These are phyloP conservation scores for Auriculariales sp. DNA, from an alignment of 768 basidiomycete genomes.

Conservation along the genomic window DNA sequence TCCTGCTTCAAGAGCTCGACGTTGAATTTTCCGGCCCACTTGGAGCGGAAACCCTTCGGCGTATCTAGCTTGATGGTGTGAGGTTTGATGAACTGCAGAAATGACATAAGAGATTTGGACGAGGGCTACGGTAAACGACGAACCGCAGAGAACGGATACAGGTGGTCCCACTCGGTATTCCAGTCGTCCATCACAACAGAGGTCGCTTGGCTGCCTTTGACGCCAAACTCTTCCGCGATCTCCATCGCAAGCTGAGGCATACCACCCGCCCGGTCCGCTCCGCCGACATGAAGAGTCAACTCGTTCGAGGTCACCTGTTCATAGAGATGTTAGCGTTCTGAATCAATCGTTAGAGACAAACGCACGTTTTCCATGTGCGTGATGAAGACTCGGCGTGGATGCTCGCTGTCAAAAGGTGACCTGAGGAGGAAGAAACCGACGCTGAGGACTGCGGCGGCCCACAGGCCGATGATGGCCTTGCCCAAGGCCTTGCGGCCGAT, in stretches of 20 bases:
- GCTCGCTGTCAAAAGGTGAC: constrained; percentile 63
- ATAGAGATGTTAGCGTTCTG: not conserved
- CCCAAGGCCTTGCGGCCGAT: constrained; percentile 32
- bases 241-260: constrained; percentile 44
- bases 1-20: constrained; percentile 45
- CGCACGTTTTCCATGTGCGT: constrained; percentile 77
- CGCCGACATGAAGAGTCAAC: constrained; percentile 65
- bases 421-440: constrained; percentile 49
- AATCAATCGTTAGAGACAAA: not conserved
- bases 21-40: constrained; percentile 34
- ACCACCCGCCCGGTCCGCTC: constrained; percentile 72
- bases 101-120: not conserved
- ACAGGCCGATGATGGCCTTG: constrained; percentile 27
- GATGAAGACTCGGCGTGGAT: constrained; percentile 78
- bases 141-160: constrained; percentile 72
- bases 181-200: constrained; percentile 54
- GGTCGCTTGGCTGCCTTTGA: constrained; percentile 21
- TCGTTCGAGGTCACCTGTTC: constrained; percentile 53
- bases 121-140: constrained; percentile 9
- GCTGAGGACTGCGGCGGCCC: constrained; percentile 29
- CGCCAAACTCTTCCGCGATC: constrained; percentile 47
- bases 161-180: constrained; percentile 77
- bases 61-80: constrained; percentile 59
- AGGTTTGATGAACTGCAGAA: constrained; percentile 59
- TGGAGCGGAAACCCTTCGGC: constrained; percentile 33